Base-by-base conservation (phyloP, 2,329 filamentous ascomycete species). In the Elsinoe batatas region DNA sequence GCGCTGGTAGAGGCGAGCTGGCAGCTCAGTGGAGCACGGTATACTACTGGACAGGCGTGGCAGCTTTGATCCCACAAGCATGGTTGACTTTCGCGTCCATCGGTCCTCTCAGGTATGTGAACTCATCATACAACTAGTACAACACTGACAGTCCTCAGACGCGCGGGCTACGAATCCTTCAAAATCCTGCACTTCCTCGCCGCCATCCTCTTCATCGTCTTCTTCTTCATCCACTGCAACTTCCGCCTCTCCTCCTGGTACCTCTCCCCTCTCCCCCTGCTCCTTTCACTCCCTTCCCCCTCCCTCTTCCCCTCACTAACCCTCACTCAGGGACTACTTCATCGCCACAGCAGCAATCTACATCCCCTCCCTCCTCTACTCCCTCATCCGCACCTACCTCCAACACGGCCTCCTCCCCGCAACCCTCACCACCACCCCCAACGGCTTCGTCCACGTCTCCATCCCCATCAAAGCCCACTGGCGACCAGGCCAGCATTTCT, bases 91-190 rank as follows among this genome's bases (percentile, higher is more conserved):
- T 5, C 67, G 88, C 2, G 82, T 76, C 10, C 82, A 83, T 1
- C 87, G 84, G 83, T 79, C 69, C 1, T 67, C 86, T 13, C 68
- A 88, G 35, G 69, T 83, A 0, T 87, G 84, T 83, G 82, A 82
- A 10, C 11, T 11, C 8, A 11, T 11, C 37, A 40, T 17, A 4
- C 8, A 36, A 75, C 79, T 18, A 65, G 86, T 22, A 79, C 79
- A 3, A 82, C 81, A 1, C 72, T 85, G 55, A 75, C 79, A 5
- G 84, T 84, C 0, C 70, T 87, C 35, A 77, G 85, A 5, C 75
- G 80, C 15, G 73, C 82, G 70, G 76, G 76, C 6, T 88, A 88
- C 65, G 85, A 88, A 69, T 59, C 86, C 0, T 88, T 87, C 64
- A 78, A 88, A n/a, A 62, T 81, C 3, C 84, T 88, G 66, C 85